Base-by-base conservation (phyloP, 2,329 filamentous ascomycete species). In the Scedosporium minutisporum region DNA sequence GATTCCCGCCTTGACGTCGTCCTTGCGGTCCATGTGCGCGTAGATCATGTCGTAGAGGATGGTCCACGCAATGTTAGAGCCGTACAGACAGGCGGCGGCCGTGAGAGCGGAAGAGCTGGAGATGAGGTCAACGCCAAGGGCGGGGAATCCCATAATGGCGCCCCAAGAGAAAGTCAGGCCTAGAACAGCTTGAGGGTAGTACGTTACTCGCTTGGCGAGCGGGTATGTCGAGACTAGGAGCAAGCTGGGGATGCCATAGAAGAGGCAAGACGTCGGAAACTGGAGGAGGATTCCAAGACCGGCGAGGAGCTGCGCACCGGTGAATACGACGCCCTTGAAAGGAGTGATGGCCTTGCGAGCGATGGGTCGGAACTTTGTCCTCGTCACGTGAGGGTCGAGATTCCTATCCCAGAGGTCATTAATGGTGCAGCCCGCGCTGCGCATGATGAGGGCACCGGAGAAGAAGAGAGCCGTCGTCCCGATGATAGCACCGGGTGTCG, bases 41-140 rank as follows among this genome's bases (percentile, higher is more conserved):
- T 96, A 96, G 38, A 96, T 91, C 85, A 95, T 96, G 72, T 96
- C 91, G 73, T 96, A 96, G 46, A 96, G 76, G 27, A 96, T 82
- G 0, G 91, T 96, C 92, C 92, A 96, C 3, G 90, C 86, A 25
- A 95, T 80, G 68, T 92, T 95, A 53, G 88, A 91, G 10, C 82
- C 77, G 71, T 96, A 96, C 58, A 96, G 77, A 63, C 83, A 84
- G 2, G 80, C 84, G 1, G 89, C 89, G 1, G 88, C 86, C 3
- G 81, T 78, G 63, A 90, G 71, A 2, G 89, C 88, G 1, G 83
- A 74, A 23, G 76, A 76, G 66, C 88, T 83, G 5, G 82, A 76
- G 12, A 93, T 73, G n/a, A 95, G 72, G 66, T 93, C 89, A 42
- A 95, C 77, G 1, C 90, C 90, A 1, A 96, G 79, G 3, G 91